phyloP scores from a whole-genome alignment of 2,329 filamentous ascomycete species.

The Colletotrichum sp. region DNA sequence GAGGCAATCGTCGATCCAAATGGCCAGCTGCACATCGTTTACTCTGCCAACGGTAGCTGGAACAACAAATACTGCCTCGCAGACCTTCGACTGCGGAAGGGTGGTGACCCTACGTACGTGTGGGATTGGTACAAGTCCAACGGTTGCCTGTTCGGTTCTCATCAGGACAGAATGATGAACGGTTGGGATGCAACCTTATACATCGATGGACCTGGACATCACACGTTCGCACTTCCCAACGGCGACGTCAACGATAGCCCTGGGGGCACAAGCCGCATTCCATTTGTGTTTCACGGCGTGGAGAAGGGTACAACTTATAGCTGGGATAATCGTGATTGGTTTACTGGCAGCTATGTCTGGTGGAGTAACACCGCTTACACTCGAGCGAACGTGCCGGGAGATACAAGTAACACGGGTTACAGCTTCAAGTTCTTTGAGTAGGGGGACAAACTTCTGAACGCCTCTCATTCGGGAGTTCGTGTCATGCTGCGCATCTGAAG shows the following conservation, averaged over 20 bases:
- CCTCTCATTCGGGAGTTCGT: background rate
- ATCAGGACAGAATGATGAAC: conserved; percentile 27
- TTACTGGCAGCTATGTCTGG: conserved; percentile 25
- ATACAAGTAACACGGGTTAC: conserved; percentile 17
- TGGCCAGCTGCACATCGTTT: conserved; percentile 29
- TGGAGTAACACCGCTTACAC: conserved; percentile 22
- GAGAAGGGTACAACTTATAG: conserved; percentile 23
- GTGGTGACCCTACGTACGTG: conserved; percentile 27
- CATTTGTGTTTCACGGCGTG: conserved; percentile 26
- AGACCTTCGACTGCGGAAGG: conserved; percentile 27
- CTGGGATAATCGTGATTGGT: conserved; percentile 25
- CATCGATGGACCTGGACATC: conserved; percentile 28
- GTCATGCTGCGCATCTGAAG: background rate
- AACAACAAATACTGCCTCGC: conserved; percentile 27
- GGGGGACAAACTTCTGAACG: background rate
- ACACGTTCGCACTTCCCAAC: conserved; percentile 26
- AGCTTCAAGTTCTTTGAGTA: conserved; percentile 28
- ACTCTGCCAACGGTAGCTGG: conserved; percentile 32
- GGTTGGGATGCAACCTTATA: conserved; percentile 27
- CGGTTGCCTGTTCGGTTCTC: conserved; percentile 28
- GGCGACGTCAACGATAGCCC: conserved; percentile 23
- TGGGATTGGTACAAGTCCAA: conserved; percentile 33
- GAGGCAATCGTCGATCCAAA: conserved; percentile 27
- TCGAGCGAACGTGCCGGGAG: conserved; percentile 22
- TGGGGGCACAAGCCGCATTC: conserved; percentile 14